A percentile compares a stretch with the other conserved stretches of the same genome.
Conservation (phyloP, 2,329 filamentous ascomycete species). For the Dothideomycetes sp. region DNA sequence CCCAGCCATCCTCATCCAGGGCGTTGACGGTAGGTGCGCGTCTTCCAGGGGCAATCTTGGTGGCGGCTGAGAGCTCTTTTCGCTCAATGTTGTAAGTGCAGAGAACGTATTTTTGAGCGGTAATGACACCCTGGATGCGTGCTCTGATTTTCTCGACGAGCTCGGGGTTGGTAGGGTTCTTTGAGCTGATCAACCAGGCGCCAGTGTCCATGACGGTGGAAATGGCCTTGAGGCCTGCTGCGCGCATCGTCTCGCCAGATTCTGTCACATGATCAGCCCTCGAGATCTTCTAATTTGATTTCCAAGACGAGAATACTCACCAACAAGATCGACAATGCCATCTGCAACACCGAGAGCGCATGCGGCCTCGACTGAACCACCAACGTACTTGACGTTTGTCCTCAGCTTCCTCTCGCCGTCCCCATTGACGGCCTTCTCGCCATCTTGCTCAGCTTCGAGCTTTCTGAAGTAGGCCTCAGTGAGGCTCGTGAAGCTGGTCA, state of each 20-base stretch:
- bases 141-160: slow-evolving; percentile 76
- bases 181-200: slow-evolving; percentile 86
- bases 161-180: slow-evolving; percentile 64
- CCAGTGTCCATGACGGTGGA: slow-evolving; percentile 84
- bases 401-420: slow-evolving; percentile 47
- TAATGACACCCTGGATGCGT: slow-evolving; percentile 87
- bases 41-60: slow-evolving; percentile 80
- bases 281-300: not conserved
- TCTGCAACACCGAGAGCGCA: slow-evolving; percentile 93
- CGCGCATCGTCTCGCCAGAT: slow-evolving; percentile 96
- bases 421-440: slow-evolving; percentile 22
- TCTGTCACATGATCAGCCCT: slow-evolving; percentile 42
- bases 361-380: slow-evolving; percentile 92
- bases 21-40: slow-evolving; percentile 85
- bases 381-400: slow-evolving; percentile 88
- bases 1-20: slow-evolving; percentile 81
- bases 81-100: slow-evolving; percentile 94
- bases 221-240: slow-evolving; percentile 85
- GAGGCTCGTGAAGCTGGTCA: slow-evolving; percentile 87
- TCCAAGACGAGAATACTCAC: slow-evolving; percentile 40
- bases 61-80: slow-evolving; percentile 52
- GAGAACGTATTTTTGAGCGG: slow-evolving; percentile 83
- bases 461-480: slow-evolving; percentile 72
- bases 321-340: slow-evolving; percentile 93
- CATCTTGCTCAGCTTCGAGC: slow-evolving; percentile 50